Base-by-base conservation (phyloP, 2,329 filamentous ascomycete genomes). In the Paraphoma chrysanthemicola region DNA sequence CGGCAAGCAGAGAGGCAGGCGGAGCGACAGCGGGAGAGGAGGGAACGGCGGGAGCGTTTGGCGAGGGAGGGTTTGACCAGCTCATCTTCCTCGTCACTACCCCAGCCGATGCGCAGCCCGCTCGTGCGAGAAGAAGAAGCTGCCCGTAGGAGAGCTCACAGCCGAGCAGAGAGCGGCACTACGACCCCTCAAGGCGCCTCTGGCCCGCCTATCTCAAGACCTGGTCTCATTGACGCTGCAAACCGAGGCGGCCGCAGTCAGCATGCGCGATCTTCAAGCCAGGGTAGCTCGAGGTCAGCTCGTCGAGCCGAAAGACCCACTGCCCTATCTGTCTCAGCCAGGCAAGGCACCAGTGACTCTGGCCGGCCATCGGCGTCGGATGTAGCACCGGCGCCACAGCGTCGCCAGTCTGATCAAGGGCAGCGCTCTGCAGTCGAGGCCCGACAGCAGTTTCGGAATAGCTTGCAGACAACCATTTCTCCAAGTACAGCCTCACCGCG, bases 1-100 rank as follows among this genome's bases (percentile, higher is more conserved):
- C 84, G 92, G 30, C 92, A 96, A 72, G 85, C 83, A 48, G 87
- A 88, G 57, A 80, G 86, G 58, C 72, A 81, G 70, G 85, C 83
- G 43, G 87, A 88, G 59, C 80, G 86, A 56, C 73, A 81, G n/a
- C 81, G 85, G 11, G 78, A 77, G 54, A 53, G 71, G 48, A 60
- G 67, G 36, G 74, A 75, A 53, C 60, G 74, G 43, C 58, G 72
- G 42, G 72, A 75, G 12, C 67, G 72, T 12, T 49, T 73, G 23
- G 72, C 68, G 52, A 79, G 39, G 82, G 85, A 67, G 68, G 79
- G 57, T 53, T 54, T 65, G 38, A 55, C 63, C 16, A 70, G 62
- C 48, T 55, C 64, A 1, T 66, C 66, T 5, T 59, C 65, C 8
- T 57, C 67, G 2, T 71, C 69, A 28, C 54, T 71, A 30, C 49